Conservation (phyloP, 2,329 filamentous ascomycete genomes). For the Anthostomella pinea region DNA sequence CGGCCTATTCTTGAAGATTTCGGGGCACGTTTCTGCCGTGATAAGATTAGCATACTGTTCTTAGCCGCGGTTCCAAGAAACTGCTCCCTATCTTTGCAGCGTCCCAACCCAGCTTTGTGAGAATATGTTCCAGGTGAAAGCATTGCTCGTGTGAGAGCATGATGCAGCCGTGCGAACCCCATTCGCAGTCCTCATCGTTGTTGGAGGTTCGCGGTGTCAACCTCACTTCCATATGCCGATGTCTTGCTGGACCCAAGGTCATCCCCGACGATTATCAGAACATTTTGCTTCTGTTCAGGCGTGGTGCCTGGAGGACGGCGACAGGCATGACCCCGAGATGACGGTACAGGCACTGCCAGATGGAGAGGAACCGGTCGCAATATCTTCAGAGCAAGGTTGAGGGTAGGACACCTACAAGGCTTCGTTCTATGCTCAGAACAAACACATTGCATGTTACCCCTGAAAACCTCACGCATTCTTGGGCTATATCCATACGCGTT, state of each 20-base stretch:
- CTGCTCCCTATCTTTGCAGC: no score
- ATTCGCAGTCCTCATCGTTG: slow-evolving; percentile 51
- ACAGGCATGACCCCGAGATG: not conserved
- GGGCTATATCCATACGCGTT: no score
- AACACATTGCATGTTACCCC: no score
- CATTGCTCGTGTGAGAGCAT: slow-evolving; percentile 60
- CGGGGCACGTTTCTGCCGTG: slow-evolving; percentile 46
- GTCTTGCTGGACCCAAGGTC: slow-evolving; percentile 45
- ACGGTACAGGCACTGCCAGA: no score
- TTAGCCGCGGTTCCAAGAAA: no score
- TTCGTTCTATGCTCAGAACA: no score
- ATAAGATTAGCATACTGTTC: no score
- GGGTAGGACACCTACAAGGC: no score
- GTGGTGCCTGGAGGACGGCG: slow-evolving; percentile 9
- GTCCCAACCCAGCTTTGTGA: slow-evolving; percentile 48
- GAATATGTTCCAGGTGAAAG: slow-evolving; percentile 58
- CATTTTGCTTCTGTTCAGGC: slow-evolving; percentile 37
- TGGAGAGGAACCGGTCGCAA: no score
- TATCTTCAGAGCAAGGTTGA: no score
- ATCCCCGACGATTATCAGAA: slow-evolving; percentile 45
- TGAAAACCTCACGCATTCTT: no score
- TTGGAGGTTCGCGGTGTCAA: slow-evolving; percentile 56
- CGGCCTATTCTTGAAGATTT: slow-evolving; percentile 15
- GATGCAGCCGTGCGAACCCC: slow-evolving; percentile 58
- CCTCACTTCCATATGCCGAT: slow-evolving; percentile 55